Conservation (phyloP, 805 yeast species). For the Wickerhamomyces canadensis region DNA sequence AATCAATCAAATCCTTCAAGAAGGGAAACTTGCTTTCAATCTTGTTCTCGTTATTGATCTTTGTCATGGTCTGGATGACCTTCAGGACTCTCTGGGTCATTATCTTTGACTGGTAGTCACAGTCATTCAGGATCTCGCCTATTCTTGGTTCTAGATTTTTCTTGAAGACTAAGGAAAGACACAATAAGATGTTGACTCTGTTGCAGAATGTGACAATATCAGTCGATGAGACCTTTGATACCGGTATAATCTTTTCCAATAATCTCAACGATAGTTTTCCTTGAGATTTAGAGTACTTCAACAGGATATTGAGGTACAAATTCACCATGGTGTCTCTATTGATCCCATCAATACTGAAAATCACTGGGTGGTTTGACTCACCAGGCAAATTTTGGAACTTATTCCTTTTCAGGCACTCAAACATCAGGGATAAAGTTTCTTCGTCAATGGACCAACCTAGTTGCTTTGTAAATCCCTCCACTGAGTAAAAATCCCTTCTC, state of each 20-base stretch:
- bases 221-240: slow-evolving; percentile 11
- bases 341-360: slow-evolving; percentile 6
- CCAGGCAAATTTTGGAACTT: slow-evolving; percentile 15
- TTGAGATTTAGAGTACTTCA: slow-evolving; percentile 2
- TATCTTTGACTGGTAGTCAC: slow-evolving; percentile 4
- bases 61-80: slow-evolving; percentile 6
- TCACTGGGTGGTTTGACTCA: slow-evolving; percentile 8
- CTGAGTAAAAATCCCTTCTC: slow-evolving; percentile 5
- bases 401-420: slow-evolving; percentile 16
- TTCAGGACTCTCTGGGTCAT: slow-evolving; percentile 5
- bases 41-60: slow-evolving; percentile 7
- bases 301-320: slow-evolving; percentile 14
- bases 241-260: slow-evolving; percentile 18
- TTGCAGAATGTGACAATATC: slow-evolving; percentile 15
- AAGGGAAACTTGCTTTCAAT: slow-evolving; percentile 3
- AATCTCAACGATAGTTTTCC: slow-evolving; percentile 10
- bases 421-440: slow-evolving; percentile 10
- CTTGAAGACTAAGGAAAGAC: slow-evolving; percentile 8
- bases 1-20: slow-evolving; percentile 3
- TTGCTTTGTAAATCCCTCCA: slow-evolving; percentile 5
- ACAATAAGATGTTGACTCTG: slow-evolving; percentile 18
- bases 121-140: slow-evolving; percentile 8
- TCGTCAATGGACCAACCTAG: slow-evolving; percentile 15
- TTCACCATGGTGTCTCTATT: slow-evolving; percentile 11
- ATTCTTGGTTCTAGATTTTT: slow-evolving; percentile 15